Evolutionary conservation across 2,329 filamentous ascomycete species (phyloP), one percentile per base, ranked within the genome.

Genomic region (Diaporthe helianthi): DNA sequence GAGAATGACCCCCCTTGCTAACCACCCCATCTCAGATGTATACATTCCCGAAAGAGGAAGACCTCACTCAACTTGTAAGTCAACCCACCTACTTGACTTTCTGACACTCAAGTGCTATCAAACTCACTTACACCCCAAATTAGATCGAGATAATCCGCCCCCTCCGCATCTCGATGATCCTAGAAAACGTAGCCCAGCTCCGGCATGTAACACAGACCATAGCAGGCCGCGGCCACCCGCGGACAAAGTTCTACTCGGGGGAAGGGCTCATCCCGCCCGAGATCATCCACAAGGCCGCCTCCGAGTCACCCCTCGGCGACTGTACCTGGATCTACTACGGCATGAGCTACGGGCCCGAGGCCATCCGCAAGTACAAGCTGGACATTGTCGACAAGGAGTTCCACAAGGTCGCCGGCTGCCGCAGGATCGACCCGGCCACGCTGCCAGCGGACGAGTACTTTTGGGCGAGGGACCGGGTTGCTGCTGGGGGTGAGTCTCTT

Each of bases 11-110:
- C n/a, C n/a, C n/a, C 71, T 36, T 71, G 67, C 52, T 76, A 76
- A 13, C 80, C 61, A 71, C 8, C 12, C 8, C 80, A 49, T 77
- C 81, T 7, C 55, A 79, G 77, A 73, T 75, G 71, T 79, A 79
- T 72, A 85, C 83, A 0, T 81, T 87, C 41, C 81, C 82, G 0
- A 79, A 78, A 41, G 84, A 86, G 41, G 82, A 85, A 46, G 83
- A 86, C 70, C 79, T 87, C 9, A 76, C 81, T 12, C 77, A 83
- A 49, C 78, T 83, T 46, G 79, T 85, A 73, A 70, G 71, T 63
- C 26, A 31, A 31, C 2, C 9, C 7, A 12, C 7, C 12, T 64
- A 13, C 12, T 2, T 15, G 12, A 15, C 12, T 3, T 36, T 41
- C n/a, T n/a, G n/a, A n/a, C n/a, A n/a, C n/a, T n/a, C n/a, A n/a